Base-by-base conservation (phyloP, 2,329 filamentous ascomycete genomes). In the Phaeomoniella chlamydospora region DNA sequence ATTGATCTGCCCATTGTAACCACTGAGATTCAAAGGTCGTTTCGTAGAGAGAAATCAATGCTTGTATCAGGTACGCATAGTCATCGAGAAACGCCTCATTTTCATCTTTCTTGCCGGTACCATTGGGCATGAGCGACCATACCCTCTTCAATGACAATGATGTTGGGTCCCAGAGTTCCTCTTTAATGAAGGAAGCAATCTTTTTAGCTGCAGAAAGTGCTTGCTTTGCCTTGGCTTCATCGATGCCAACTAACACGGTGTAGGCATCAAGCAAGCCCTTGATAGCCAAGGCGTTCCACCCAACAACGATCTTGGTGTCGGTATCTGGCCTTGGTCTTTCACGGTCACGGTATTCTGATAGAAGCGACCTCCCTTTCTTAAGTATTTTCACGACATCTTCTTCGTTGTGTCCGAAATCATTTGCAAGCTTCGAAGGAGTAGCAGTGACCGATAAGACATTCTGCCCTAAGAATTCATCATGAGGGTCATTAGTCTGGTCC, bases 391-490 rank as follows among this genome's bases (percentile, higher is more conserved):
- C 65, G 2, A 88, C 73, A 41, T 86, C 78, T 1, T 75, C 68
- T 38, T 77, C 72, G 0, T 77, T 68, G 11, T 88, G 65, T 1
- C 75, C 77, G 47, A 93, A 81, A 45, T 90, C 78, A 38, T 73
- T 72, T 11, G 80, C 78, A 5, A 98, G 65, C 33, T 80, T 74
- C 14, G 70, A 66, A 0, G 76, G 68, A 0, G 77, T 80, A 41
- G 71, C 75, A 22, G 72, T 72, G 16, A 93, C 69, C 26, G 76
- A 74, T 2, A 94, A 60, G 4, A 94, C 86, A 50, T 96, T 98
- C 53, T 93, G 85, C 48, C 88, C 86, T 50, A 93, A 79, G 41
- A 96, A 88, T 50, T 96, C 88, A 51, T 96, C 88, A 48, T 93
- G 82, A 0, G 83, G 79, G 51, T 98, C 90, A 46, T 88, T 76